These are phyloP conservation scores for Rhizophagus clarus DNA, from an alignment of 192 early-diverging fungal genomes.

Conservation along the genomic window DNA sequence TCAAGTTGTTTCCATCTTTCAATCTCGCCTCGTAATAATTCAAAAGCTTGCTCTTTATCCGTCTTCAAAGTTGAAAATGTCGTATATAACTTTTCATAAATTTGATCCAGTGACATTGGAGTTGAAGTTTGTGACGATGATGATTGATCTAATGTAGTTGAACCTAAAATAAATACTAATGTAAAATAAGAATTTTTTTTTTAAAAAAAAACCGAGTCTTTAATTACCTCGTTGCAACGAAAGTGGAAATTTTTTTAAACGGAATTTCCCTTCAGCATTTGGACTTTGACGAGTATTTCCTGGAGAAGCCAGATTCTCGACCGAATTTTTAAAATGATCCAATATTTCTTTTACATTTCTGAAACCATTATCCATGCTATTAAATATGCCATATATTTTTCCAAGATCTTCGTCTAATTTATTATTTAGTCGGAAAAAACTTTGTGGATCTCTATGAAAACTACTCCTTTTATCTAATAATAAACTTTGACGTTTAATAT, in stretches of 20 bases:
- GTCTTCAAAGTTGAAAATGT: conserved; percentile 36
- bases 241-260: conserved; percentile 22
- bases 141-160: neutral
- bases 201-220: neutral
- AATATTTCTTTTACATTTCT: conserved; percentile 8
- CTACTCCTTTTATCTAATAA: conserved; percentile 23
- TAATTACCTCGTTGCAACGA: conserved; percentile 21
- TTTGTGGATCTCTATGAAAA: conserved; percentile 5
- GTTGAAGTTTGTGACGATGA: neutral
- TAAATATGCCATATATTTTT: conserved; percentile 15
- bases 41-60: conserved; percentile 44
- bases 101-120: conserved; percentile 32
- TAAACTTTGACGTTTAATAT: conserved; percentile 17
- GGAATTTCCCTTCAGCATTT: conserved; percentile 7
- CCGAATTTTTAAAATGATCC: conserved; percentile 12
- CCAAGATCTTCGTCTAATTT: conserved; percentile 15
- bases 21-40: conserved; percentile 41
- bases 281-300: neutral
- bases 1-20: conserved; percentile 48
- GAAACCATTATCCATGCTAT: conserved; percentile 26
- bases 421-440: neutral
- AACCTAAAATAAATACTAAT: neutral
- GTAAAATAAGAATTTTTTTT: neutral
- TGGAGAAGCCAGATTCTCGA: neutral
- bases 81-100: conserved; percentile 37